These are phyloP conservation scores for Byssoonygena ceratinophila DNA, from an alignment of 2,329 filamentous ascomycete species.

Conservation along the genomic window DNA sequence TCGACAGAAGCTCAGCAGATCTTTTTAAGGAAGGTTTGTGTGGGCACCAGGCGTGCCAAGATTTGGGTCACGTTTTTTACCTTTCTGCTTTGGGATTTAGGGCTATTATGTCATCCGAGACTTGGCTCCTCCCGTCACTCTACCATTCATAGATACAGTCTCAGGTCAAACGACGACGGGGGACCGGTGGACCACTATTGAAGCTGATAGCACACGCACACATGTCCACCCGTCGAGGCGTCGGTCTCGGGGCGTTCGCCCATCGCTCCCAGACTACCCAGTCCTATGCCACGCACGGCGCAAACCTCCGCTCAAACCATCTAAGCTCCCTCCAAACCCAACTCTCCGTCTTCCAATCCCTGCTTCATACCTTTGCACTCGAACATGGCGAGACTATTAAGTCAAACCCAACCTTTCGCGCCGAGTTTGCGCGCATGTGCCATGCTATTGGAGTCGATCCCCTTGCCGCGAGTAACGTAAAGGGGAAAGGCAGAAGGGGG, in stretches of 20 bases:
- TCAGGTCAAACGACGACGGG: no score
- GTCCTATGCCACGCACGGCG: constrained; percentile 84
- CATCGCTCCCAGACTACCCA: constrained; percentile 73
- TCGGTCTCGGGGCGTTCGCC: constrained; percentile 83
- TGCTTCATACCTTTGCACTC: constrained; percentile 88
- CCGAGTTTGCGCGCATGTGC: constrained; percentile 98
- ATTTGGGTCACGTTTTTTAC: background rate
- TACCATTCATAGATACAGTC: no score
- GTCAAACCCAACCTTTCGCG: constrained; percentile 85
- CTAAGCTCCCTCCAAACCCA: constrained; percentile 81
- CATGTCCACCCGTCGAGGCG: constrained; percentile 49
- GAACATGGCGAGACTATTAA: constrained; percentile 94
- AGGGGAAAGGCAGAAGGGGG: constrained; percentile 40
- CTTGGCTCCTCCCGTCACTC: background rate
- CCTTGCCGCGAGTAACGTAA: constrained; percentile 56
- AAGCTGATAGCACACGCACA: background rate
- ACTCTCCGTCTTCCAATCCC: constrained; percentile 87
- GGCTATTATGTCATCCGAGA: constrained; percentile 16
- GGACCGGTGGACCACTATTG: no score
- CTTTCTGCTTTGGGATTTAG: constrained; percentile 19
- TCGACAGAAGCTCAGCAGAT: constrained; percentile 6
- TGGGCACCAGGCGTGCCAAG: constrained; percentile 21
- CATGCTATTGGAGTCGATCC: constrained; percentile 93
- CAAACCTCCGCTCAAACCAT: constrained; percentile 72
- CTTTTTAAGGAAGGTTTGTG: constrained; percentile 23